Evolutionary conservation across 164 flowering plant genomes (phyloP), one percentile per base, ranked within the genome.

Genomic region (Magnolia kwangsiensis): DNA sequence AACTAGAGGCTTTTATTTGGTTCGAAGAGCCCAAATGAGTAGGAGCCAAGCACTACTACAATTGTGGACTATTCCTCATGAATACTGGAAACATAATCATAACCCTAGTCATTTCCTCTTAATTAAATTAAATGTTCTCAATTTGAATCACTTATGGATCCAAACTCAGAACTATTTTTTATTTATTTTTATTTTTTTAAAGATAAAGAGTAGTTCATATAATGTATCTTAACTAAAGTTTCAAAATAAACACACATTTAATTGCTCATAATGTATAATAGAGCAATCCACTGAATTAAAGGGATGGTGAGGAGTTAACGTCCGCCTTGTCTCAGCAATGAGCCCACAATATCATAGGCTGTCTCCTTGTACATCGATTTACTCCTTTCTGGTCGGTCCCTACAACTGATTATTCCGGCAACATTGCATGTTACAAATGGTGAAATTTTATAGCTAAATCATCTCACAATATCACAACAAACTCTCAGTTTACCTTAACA

Each of bases 301-400:
- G 11, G 18, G 61, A 9, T 9, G 13, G 61, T 16, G 18, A 75
- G 58, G 75, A 63, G 51, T 49, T 63, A 96, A 96, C 99, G 85
- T 87, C 94, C 91, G 93, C 98, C 99, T 94, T 64, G 96, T 90
- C 1, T 87, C 92, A 27, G 98, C 90, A 69, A 96, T 87, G 81
- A 92, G 94, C 76, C 94, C 83, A 94, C 96, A 71, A 96, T 83
- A 79, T 94, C 98, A 80, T 82, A 94, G 71, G 95, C 55, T 94
- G 81, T 94, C 99, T 58, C 99, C 99, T 83, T 94, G 99, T 78
- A 94, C 97, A 85, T 96, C 99, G 84, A 96, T 90, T 79, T 96
- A 97, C 78, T 96, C 99, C 84, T 94, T 94, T 81, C 92, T 96
- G 74, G 96, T 93, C 72, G 96, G 98, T 10, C 97, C 97, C 98